Evolutionary conservation across 2,329 filamentous ascomycete species (phyloP).

Genomic region (Nemania abortiva): DNA sequence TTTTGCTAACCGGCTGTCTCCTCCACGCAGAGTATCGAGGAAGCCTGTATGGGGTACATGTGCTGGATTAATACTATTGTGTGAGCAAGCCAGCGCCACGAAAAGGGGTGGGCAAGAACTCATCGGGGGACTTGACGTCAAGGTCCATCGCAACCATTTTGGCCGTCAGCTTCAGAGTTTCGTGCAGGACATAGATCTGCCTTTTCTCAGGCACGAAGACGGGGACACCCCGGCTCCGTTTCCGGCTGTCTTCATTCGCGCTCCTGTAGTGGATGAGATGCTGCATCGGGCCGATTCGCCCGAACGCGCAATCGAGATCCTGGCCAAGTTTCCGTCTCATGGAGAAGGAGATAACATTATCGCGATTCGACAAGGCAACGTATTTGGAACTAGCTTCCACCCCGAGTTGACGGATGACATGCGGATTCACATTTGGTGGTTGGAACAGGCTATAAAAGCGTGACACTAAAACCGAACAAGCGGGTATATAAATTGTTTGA

Average conservation of each 20-base stretch:
- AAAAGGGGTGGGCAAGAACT: slow-evolving; percentile 94
- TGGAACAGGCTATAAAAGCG: slow-evolving; percentile 71
- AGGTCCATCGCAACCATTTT: slow-evolving; percentile 95
- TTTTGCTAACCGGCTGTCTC: slow-evolving; percentile 11
- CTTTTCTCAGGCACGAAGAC: slow-evolving; percentile 68
- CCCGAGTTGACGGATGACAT: slow-evolving; percentile 90
- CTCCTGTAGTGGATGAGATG: slow-evolving; percentile 90
- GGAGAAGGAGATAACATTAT: slow-evolving; percentile 79
- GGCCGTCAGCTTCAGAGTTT: slow-evolving; percentile 95
- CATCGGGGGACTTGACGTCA: slow-evolving; percentile 89
- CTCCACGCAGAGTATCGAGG: slow-evolving; percentile 69
- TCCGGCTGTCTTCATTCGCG: slow-evolving; percentile 90
- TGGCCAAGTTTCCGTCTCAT: slow-evolving; percentile 62
- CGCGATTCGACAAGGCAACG: slow-evolving; percentile 89
- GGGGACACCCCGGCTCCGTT: slow-evolving; percentile 64
- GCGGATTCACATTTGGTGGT: slow-evolving; percentile 94
- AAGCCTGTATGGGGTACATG: slow-evolving; percentile 97
- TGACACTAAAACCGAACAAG: slow-evolving; percentile 9
- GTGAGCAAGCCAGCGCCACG: slow-evolving; percentile 86
- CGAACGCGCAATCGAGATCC: slow-evolving; percentile 58
- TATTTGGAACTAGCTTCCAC: slow-evolving; percentile 95
- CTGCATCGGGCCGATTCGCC: slow-evolving; percentile 54
- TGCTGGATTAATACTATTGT: slow-evolving; percentile 90
- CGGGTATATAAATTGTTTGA: neutral
- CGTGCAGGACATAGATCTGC: slow-evolving; percentile 77